A percentile compares a stretch with the other conserved stretches of the same genome.
These are phyloP conservation scores for Fomitopsis serialis DNA, from an alignment of 768 basidiomycete genomes.

Conservation along the genomic window DNA sequence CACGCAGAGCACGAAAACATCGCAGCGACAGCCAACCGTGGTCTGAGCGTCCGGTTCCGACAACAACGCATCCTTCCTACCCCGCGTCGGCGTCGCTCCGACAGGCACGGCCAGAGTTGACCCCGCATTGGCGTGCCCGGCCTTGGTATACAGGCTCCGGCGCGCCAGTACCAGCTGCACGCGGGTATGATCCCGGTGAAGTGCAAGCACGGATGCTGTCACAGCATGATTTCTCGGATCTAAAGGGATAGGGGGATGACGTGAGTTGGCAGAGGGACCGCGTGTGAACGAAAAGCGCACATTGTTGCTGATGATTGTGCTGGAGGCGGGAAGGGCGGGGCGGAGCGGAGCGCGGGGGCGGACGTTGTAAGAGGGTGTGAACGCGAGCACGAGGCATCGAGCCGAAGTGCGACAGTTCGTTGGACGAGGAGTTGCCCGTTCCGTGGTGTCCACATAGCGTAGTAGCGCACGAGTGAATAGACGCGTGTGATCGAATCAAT, in stretches of 20 bases:
- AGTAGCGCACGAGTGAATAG: not conserved
- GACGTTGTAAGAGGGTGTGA: not conserved
- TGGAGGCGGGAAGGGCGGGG: constrained; percentile 20
- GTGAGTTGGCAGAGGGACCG: constrained; percentile 5
- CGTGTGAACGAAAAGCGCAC: constrained; percentile 37
- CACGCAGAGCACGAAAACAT: no score
- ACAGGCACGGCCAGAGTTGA: no score
- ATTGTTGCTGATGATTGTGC: constrained; percentile 65
- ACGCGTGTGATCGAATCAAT: constrained; percentile 3
- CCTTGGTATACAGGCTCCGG: no score
- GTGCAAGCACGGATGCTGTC: not conserved
- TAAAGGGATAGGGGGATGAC: constrained; percentile 14
- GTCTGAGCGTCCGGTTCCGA: no score
- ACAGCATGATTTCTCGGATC: constrained; percentile 52
- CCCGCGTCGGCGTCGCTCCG: no score
- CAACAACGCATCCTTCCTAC: no score
- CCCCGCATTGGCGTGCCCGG: no score
- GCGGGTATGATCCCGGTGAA: not conserved
- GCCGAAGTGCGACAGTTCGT: no score
- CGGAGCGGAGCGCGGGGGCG: not conserved
- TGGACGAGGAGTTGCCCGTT: not conserved
- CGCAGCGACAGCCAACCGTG: no score
- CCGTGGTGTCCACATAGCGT: not conserved
- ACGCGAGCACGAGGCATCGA: not conserved
- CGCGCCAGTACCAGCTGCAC: not conserved